Conservation (phyloP, 2,329 filamentous ascomycete genomes). For the Fusarium sp. region DNA sequence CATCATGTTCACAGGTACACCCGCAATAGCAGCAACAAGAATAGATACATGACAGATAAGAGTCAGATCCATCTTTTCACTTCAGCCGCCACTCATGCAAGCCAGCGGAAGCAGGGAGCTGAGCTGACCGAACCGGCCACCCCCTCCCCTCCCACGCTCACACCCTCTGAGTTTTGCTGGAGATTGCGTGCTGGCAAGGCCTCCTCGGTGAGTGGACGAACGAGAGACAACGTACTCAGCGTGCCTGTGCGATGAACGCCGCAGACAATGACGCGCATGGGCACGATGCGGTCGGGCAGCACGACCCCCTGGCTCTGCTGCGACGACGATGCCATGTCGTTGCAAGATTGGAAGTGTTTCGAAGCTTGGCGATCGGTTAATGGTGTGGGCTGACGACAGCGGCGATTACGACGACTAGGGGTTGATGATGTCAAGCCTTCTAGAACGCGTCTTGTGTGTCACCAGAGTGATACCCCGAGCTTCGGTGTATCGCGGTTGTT, state of each 20-base stretch:
- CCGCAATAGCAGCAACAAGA: not conserved
- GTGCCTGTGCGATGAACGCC: constrained; percentile 58
- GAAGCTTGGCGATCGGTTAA: constrained; percentile 2
- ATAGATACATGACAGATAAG: not conserved
- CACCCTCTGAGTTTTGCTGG: not conserved
- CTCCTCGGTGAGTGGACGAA: constrained; percentile 7
- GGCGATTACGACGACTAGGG: constrained; percentile 8
- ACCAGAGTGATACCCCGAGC: not conserved
- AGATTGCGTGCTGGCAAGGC: constrained; percentile 8
- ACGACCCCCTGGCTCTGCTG: constrained; percentile 25
- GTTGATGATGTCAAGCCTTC: constrained; percentile 10
- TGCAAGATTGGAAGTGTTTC: constrained; percentile 28
- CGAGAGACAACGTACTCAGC: constrained; percentile 51
- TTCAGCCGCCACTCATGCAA: constrained; percentile 14
- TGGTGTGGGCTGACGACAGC: not conserved
- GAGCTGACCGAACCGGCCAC: not conserved
- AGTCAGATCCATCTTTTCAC: constrained; percentile 11
- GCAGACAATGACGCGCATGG: constrained; percentile 59
- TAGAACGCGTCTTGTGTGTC: not conserved
- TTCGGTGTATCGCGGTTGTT: not conserved
- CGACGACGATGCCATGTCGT: constrained; percentile 30
- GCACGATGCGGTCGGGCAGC: constrained; percentile 52
- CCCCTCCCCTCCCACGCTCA: not conserved
- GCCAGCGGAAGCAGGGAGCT: not conserved
- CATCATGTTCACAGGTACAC: not conserved